Evolutionary conservation across 345 rosid species (phyloP), one percentile per base, ranked within the genome.

Genomic region (Arabis alpina): DNA sequence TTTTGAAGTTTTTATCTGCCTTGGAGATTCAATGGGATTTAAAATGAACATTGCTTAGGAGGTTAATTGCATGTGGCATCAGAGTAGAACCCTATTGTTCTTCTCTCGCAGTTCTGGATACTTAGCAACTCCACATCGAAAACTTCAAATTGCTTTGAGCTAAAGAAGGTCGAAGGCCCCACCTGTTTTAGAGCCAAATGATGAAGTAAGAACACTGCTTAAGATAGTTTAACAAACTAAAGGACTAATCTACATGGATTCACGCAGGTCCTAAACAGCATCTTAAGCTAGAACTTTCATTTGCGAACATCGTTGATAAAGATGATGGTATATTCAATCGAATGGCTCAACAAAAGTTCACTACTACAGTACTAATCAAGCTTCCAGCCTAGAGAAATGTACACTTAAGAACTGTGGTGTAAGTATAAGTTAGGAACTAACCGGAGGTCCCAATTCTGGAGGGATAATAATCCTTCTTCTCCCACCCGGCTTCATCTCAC

Each of bases 361-460:
- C 41, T 16, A 42, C 43, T n/a, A n/a, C n/a, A n/a, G n/a, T n/a
- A n/a, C n/a, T n/a, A n/a, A n/a, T n/a, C n/a, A n/a, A n/a, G n/a
- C n/a, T n/a, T n/a, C n/a, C n/a, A n/a, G n/a, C n/a, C n/a, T n/a
- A n/a, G n/a, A n/a, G n/a, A n/a, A n/a, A n/a, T 57, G 14, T 42
- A 23, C 4, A 34, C 42, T 44, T 19, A 10, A 10, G 11, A 56
- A 43, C 0, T 13, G 19, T 6, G 3, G 15, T 27, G 45, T 11
- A 49, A 28, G 27, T 34, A 57, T 28, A 11, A 50, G 13, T 61
- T 3, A 62, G 27, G 40, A 61, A 85, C 98, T 76, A 14, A 91
- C 99, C 52, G 97, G 99, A 54, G 99, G 99, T 79, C 99, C 99
- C 34, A 94, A 83, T 72, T 94, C 97, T 8, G 97, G 99, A 63